Evolutionary conservation across 2,329 filamentous ascomycete genomes (phyloP), one percentile per base, ranked within the genome.

Genomic region (Aureobasidium sp.): DNA sequence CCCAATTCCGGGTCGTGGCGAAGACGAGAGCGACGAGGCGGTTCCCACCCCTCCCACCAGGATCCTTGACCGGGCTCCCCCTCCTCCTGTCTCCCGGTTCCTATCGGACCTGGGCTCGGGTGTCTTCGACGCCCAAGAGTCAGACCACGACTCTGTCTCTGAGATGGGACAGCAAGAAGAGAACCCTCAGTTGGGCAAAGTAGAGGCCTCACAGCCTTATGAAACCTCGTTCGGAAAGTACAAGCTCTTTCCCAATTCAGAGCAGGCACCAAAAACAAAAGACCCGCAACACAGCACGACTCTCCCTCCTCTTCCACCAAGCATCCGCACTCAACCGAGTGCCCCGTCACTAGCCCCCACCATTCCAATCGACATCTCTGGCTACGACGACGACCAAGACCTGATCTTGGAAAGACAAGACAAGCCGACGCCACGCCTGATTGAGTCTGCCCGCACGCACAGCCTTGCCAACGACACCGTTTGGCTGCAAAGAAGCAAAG

Each of bases 21-120:
- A 15, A 25, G 56, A 60, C 12, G 56, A 60, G 36, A 60, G 37
- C 45, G 56, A 60, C 11, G 41, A 48, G 14, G n/a, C 22, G 12
- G 34, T 49, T 8, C 56, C 56, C 7, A 60, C 56, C 2, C 56
- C 56, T 15, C 56, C 56, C 20, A 60, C 56, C n/a, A 36, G 56
- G 7, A 51, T 60, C 11, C 45, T 60, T 17, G 56, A 60, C 36
- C 39, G 34, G 17, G 42, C 20, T 27, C 27, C 20, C 8, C 39
- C 39, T 29, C 25, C 34, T 1, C 27, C 39, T 7, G 53, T 44
- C 17, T 57, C 29, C 27, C n/a, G 39, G 25, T 57, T 45, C 12
- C 11, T 44, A 2, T 57, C 39, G 5, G 39, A n/a, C 12, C 6
- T 45, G 20, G n/a, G n/a, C 9, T 44, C 53, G 17, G 39, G 39